Evolutionary conservation across 805 yeast species (phyloP).

Genomic region (Yamadazyma sp.): DNA sequence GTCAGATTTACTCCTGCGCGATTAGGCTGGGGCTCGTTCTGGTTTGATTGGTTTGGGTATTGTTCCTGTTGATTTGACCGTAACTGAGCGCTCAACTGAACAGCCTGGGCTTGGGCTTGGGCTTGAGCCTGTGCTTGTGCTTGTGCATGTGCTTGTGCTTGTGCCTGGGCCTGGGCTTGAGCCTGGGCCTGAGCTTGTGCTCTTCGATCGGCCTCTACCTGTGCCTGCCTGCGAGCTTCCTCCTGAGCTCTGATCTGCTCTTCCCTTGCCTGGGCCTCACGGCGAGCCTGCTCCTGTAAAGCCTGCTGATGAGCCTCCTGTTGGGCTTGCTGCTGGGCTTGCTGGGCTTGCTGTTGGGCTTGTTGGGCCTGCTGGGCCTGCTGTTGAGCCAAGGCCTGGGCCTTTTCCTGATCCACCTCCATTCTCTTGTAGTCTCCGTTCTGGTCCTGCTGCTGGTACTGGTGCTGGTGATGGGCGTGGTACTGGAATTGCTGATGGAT

Average conservation of each 20-base stretch:
- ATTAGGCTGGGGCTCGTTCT: too few relatives aligned
- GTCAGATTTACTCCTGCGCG: too few relatives aligned
- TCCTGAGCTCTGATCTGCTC: too few relatives aligned
- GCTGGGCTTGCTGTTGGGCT: conserved; percentile 14
- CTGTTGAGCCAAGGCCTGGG: too few relatives aligned
- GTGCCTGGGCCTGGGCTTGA: conserved; percentile 3
- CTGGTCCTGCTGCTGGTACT: background rate
- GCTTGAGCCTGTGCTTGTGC: background rate
- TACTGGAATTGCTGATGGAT: conserved; percentile 18
- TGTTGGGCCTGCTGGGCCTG: conserved; percentile 16
- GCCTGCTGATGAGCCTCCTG: conserved; percentile 12
- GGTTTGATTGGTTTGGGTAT: too few relatives aligned
- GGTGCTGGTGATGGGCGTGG: conserved; percentile 1
- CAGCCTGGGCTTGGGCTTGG: conserved; percentile 3
- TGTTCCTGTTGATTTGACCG: too few relatives aligned
- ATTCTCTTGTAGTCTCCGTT: conserved; percentile 1
- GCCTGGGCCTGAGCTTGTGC: conserved; percentile 7
- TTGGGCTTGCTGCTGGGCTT: conserved; percentile 6
- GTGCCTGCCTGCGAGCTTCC: too few relatives aligned
- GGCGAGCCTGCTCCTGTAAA: too few relatives aligned
- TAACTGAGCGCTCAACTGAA: background rate
- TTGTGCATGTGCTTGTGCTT: background rate
- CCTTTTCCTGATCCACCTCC: conserved; percentile 10
- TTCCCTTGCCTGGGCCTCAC: conserved; percentile 13
- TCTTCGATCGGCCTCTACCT: conserved; percentile 3